Percentiles rank a stretch among this genome's conserved stretches.
Evolutionary conservation across 108 stramenopile species (phyloP).

Genomic region (Skeletonema marinoi): DNA sequence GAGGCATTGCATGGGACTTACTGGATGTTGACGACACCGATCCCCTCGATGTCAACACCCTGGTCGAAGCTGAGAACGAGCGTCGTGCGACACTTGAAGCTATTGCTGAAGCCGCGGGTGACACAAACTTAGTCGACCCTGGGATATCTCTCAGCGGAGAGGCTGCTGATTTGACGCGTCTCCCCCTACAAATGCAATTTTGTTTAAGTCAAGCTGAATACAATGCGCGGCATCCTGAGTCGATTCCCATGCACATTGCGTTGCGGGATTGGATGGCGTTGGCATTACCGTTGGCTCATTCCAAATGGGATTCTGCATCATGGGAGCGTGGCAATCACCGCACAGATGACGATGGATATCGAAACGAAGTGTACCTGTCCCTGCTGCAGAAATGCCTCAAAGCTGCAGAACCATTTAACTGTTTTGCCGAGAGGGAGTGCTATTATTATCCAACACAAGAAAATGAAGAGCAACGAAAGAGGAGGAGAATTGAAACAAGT

Average conservation of each 20-base stretch:
- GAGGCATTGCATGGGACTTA: conserved; percentile 40
- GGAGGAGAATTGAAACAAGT: conserved; percentile 34
- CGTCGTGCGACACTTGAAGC: conserved; percentile 50
- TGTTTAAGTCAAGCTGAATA: conserved; percentile 78
- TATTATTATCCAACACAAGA: conserved; percentile 41
- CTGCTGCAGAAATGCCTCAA: conserved; percentile 66
- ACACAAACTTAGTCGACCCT: conserved; percentile 20
- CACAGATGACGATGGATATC: conserved; percentile 64
- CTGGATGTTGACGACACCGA: conserved; percentile 42
- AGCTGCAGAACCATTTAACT: conserved; percentile 59
- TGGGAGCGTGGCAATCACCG: conserved; percentile 83
- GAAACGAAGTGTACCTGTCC: conserved; percentile 66
- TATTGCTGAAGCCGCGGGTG: conserved; percentile 47
- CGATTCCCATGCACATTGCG: conserved; percentile 63
- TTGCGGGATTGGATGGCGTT: conserved; percentile 77
- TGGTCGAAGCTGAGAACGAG: conserved; percentile 51
- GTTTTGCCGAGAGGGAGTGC: conserved; percentile 47
- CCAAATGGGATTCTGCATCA: conserved; percentile 66
- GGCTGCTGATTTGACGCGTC: conserved; percentile 59
- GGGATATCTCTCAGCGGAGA: conserved; percentile 44
- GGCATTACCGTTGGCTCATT: conserved; percentile 60
- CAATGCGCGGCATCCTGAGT: conserved; percentile 57
- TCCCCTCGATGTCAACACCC: conserved; percentile 29
- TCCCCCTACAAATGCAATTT: conserved; percentile 78
- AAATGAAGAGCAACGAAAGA: conserved; percentile 18